Evolutionary conservation across 192 early-diverging fungal genomes (phyloP).

Genomic region (Funneliformis mosseae): DNA sequence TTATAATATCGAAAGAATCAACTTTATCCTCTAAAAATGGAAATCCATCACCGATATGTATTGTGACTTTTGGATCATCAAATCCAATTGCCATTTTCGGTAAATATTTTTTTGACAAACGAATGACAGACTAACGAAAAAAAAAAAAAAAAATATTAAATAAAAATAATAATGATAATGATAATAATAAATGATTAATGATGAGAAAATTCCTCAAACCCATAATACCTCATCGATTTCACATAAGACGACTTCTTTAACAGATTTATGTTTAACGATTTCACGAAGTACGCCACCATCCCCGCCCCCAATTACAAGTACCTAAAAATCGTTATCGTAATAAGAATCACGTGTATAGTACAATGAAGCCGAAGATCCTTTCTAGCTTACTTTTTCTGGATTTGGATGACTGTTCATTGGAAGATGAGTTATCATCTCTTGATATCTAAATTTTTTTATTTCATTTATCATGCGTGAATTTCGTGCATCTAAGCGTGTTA

Average conservation of each 20-base stretch:
- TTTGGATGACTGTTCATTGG: conserved; percentile 93
- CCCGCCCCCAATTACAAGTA: conserved; percentile 98
- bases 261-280: conserved; percentile 92
- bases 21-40: conserved; percentile 87
- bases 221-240: conserved; percentile 89
- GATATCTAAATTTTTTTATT: conserved; percentile 65
- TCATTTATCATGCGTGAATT: not conserved
- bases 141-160: too few relatives aligned
- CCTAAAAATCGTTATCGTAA: conserved; percentile 44
- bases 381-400: conserved; percentile 75
- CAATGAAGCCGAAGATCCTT: not conserved
- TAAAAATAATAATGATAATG: not conserved
- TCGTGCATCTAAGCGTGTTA: not conserved
- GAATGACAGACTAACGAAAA: conserved; percentile 66
- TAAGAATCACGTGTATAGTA: not conserved
- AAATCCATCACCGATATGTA: conserved; percentile 97
- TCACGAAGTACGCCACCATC: conserved; percentile 99
- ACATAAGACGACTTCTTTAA: conserved; percentile 90
- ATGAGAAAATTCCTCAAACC: not conserved
- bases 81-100: conserved; percentile 94
- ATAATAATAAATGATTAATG: not conserved
- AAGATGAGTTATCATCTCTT: conserved; percentile 99
- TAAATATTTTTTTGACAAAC: conserved; percentile 91
- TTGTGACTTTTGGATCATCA: conserved; percentile 90
- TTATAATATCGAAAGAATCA: conserved; percentile 94